phyloP scores from a whole-genome alignment of 2,329 filamentous ascomycete species.

The Coniochaeta hoffmannii region DNA sequence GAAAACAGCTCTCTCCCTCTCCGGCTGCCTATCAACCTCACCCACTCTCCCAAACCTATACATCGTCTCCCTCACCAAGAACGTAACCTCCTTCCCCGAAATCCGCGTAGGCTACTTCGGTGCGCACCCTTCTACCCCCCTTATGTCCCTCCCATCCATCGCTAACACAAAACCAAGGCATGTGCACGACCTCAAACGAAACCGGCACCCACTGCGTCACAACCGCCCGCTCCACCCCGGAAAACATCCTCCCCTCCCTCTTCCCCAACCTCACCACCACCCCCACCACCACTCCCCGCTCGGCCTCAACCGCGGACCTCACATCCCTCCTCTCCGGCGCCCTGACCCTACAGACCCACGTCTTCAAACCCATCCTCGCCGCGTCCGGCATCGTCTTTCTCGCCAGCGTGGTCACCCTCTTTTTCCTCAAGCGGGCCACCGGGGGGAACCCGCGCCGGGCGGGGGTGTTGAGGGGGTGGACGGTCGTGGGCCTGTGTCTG shows the following conservation, averaged over 20 bases:
- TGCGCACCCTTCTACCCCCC: not conserved
- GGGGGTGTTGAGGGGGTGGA: slow-evolving; percentile 10
- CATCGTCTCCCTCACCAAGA: slow-evolving; percentile 14
- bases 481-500: slow-evolving; percentile 11
- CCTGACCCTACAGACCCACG: slow-evolving; percentile 13
- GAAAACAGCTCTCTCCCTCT: slow-evolving; percentile 6
- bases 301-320: slow-evolving; percentile 3
- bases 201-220: slow-evolving; percentile 12
- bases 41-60: slow-evolving; percentile 17
- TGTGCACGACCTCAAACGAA: slow-evolving; percentile 14
- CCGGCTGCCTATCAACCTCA: slow-evolving; percentile 16
- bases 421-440: slow-evolving; percentile 9
- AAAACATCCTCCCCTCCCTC: slow-evolving; percentile 4
- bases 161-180: slow-evolving; percentile 5
- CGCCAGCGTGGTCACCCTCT: slow-evolving; percentile 9
- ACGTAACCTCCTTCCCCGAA: slow-evolving; percentile 7
- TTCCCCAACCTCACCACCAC: slow-evolving; percentile 5
- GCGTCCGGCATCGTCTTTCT: slow-evolving; percentile 12
- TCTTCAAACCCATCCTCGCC: slow-evolving; percentile 15
- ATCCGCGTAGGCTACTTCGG: slow-evolving; percentile 18
- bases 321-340: slow-evolving; percentile 13
- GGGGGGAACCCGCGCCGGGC: slow-evolving; percentile 8
- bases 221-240: slow-evolving; percentile 8
- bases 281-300: slow-evolving; percentile 1
- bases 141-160: not conserved